These are phyloP conservation scores for Rutidosis leptorrhynchoides DNA, from an alignment of 129 eudicot species.

Conservation along the genomic window DNA sequence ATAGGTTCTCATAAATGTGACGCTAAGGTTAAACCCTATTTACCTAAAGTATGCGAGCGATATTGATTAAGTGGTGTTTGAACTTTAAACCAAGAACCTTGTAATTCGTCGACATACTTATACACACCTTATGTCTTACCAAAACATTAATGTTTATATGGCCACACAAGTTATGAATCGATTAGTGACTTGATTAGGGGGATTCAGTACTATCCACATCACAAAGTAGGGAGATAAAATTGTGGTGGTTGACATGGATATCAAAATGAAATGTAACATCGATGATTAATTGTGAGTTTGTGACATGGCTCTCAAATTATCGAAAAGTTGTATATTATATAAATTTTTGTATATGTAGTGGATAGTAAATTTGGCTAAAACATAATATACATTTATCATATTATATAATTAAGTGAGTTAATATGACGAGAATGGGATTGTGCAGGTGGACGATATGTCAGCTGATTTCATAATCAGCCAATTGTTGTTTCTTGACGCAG, in stretches of 20 bases:
- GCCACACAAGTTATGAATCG: not conserved
- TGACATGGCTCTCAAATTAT: not conserved
- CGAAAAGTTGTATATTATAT: not conserved
- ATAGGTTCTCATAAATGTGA: not conserved
- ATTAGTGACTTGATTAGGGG: not conserved
- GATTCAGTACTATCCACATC: no score
- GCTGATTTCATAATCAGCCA: slow-evolving; percentile 93
- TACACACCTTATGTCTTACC: not conserved
- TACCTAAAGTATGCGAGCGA: not conserved
- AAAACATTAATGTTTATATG: not conserved
- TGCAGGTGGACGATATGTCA: slow-evolving; percentile 77
- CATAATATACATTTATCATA: not conserved
- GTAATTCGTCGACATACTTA: not conserved
- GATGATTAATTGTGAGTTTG: not conserved
- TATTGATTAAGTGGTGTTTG: not conserved
- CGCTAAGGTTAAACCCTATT: not conserved
- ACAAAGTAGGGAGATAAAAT: not conserved
- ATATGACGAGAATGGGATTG: slow-evolving; percentile 24
- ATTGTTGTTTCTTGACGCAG: slow-evolving; percentile 84
- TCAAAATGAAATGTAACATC: not conserved
- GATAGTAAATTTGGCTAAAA: not conserved
- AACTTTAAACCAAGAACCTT: not conserved
- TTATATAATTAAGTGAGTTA: not conserved
- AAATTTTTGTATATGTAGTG: not conserved
- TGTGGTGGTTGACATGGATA: not conserved